Base-by-base conservation (phyloP, 2,329 filamentous ascomycete species). In the Magnaporthiopsis rhizophila region DNA sequence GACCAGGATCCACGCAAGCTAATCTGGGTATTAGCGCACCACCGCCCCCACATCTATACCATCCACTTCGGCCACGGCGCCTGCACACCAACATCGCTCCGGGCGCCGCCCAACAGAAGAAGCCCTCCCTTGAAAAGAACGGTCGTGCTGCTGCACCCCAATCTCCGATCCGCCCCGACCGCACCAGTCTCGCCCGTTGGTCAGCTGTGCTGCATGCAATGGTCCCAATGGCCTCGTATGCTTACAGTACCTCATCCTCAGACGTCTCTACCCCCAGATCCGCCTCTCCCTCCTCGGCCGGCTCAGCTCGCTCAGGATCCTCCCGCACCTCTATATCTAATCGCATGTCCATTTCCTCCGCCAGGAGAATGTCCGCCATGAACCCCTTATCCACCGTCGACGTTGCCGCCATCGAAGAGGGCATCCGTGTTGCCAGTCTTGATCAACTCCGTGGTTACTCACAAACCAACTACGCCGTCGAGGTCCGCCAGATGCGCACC, bases 391-490 rank as follows among this genome's bases (percentile, higher is more conserved):
- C 82, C 68, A 76, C 81, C 64, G 76, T 87, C 72, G 83, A 88
- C 73, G 76, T 86, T 65, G 68, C 77, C 58, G 80, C 81, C 68
- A 83, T 87, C 67, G 82, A 86, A 76, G 78, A 85, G 69, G 77
- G 80, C 68, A 85, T 88, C 81, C 86, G 83, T 71, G 81, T 83
- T 78, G 79, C 85, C 64, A 76, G 81, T 64, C 80, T 87, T 62
- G 85, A 88, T 71, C 81, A 84, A 67, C 79, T 86, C 68, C 80
- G 83, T 69, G 86, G 86, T 66, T 88, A 88, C 74, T 75, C 79
- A 69, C 81, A 85, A 72, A 79, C 83, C 71, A 78, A 81, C 72
- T 86, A 81, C 69, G 76, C 77, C 67, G 77, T 76, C 66, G 80
- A 84, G 72, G 80, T 88, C 69, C 77, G 82, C 67, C 86, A 88